Percentiles rank a stretch among this genome's conserved stretches.
phyloP scores from a whole-genome alignment of 306 rosid species.

The Casuarina equisetifolia region DNA sequence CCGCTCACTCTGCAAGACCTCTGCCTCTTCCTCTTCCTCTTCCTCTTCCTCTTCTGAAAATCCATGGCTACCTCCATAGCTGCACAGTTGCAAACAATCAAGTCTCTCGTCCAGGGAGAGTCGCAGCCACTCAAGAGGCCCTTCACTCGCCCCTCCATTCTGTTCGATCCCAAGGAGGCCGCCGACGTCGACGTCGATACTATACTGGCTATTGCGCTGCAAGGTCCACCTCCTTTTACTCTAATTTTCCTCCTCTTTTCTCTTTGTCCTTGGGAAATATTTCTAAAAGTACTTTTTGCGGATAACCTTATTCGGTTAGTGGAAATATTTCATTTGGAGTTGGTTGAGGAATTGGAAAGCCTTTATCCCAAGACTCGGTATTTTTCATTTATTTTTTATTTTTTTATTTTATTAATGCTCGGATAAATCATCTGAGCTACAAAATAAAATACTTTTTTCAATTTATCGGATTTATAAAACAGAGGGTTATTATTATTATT shows the following conservation, averaged over 20 bases:
- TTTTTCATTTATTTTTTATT: not conserved
- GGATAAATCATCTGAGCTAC: not conserved
- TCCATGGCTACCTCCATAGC: conserved; percentile 71
- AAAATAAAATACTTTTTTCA: not conserved
- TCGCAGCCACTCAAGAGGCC: conserved; percentile 65
- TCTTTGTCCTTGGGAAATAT: not conserved
- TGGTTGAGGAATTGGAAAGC: not conserved
- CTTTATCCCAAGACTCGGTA: not conserved
- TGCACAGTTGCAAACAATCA: conserved; percentile 59
- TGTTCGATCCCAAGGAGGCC: conserved; percentile 76
- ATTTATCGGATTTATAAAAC: not conserved
- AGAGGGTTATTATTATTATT: not conserved
- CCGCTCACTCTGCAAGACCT: too few species aligned
- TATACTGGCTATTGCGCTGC: conserved; percentile 47
- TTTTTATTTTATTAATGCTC: not conserved
- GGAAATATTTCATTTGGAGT: not conserved
- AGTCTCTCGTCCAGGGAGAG: conserved; percentile 47
- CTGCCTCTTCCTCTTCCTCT: not conserved
- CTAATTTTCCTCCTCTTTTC: not conserved
- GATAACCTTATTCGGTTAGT: not conserved
- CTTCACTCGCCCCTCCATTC: conserved; percentile 75
- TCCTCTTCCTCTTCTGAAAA: conserved; percentile 2
- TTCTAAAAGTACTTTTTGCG: not conserved
- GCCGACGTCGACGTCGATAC: conserved; percentile 70
- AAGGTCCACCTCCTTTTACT: conserved; percentile 43